Evolutionary conservation across 805 yeast species (phyloP), one percentile per base, ranked within the genome.

Genomic region (Ogataea sp.): DNA sequence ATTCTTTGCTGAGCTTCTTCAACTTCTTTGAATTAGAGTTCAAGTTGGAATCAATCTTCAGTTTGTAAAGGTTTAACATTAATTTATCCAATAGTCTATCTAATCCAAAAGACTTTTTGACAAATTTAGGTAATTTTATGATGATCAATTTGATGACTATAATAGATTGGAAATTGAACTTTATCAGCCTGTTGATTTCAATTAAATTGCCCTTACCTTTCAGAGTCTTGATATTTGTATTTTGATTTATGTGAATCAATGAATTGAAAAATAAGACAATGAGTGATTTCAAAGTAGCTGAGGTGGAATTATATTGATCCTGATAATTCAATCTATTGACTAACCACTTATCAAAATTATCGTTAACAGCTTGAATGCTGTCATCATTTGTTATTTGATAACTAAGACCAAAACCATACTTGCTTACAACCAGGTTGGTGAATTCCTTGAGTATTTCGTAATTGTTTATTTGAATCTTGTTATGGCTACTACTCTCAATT

Each of bases 111-210:
- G 20, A n/a, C 14, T 16, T 20, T 15, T 39, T 13, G 3, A 37
- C 13, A 13, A 37, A 38, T 15, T 55, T 53, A 20, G 36, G 14
- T 4, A 45, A 36, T 33, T 46, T 48, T n/a, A 40, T 23, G 26
- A 42, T 40, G 18, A 49, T 26, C 18, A 56, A 36, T 25, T 49
- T 48, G 3, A 48, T 31, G 6, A 55, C 27, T 6, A 56, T 39
- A 11, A 56, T 26, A 21, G 49, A 42, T 34, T 49, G 43, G 39
- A 56, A 59, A 15, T 49, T 55, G 24, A 47, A 48, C 33, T 49
- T 52, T 15, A 58, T 39, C 13, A 43, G 39, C 4, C 5, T 6
- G n/a, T 30, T 30, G 16, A 11, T 17, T n/a, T 30, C 21, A n/a
- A n/a, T n/a, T n/a, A n/a, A n/a, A n/a, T n/a, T n/a, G n/a, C n/a